Percentiles rank a stretch among this genome's conserved stretches.
phyloP scores from a whole-genome alignment of 495 filamentous ascomycete genomes.

The Beverwykella pulmonaria region DNA sequence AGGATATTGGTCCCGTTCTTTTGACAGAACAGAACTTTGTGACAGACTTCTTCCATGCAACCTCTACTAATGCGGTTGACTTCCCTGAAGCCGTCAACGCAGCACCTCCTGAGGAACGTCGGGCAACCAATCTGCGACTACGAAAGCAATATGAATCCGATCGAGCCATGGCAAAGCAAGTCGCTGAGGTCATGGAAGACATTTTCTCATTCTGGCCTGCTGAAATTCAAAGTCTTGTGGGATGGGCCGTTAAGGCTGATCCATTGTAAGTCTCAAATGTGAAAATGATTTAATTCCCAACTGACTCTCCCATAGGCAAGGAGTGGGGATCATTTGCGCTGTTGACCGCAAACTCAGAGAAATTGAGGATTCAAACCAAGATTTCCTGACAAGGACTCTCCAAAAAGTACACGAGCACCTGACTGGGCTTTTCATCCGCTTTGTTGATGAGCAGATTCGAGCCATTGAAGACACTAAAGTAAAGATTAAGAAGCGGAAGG shows the following conservation, averaged over 20 bases:
- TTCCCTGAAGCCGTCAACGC: slow-evolving; percentile 76
- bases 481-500: slow-evolving; percentile 97
- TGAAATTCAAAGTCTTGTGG: slow-evolving; percentile 77
- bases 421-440: slow-evolving; percentile 76
- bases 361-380: slow-evolving; percentile 85
- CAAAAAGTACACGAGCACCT: slow-evolving; percentile 79
- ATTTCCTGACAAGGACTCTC: slow-evolving; percentile 78
- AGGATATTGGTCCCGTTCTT: slow-evolving; percentile 76
- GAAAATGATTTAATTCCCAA: not conserved
- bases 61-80: slow-evolving; percentile 72
- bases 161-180: slow-evolving; percentile 74
- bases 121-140: slow-evolving; percentile 66
- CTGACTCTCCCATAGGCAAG: slow-evolving; percentile 61
- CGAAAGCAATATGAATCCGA: slow-evolving; percentile 82
- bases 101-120: slow-evolving; percentile 66
- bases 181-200: slow-evolving; percentile 82
- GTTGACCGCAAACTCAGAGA: slow-evolving; percentile 75
- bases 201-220: slow-evolving; percentile 78
- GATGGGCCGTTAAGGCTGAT: slow-evolving; percentile 81
- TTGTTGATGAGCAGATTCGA: slow-evolving; percentile 90
- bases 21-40: slow-evolving; percentile 94
- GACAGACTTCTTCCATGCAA: slow-evolving; percentile 89
- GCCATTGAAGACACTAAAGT: slow-evolving; percentile 99
- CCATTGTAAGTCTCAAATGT: slow-evolving; percentile 64
- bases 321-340: slow-evolving; percentile 81